Evolutionary conservation across 805 yeast species (phyloP), one percentile per base, ranked within the genome.

Genomic region (Ogataea sp.): DNA sequence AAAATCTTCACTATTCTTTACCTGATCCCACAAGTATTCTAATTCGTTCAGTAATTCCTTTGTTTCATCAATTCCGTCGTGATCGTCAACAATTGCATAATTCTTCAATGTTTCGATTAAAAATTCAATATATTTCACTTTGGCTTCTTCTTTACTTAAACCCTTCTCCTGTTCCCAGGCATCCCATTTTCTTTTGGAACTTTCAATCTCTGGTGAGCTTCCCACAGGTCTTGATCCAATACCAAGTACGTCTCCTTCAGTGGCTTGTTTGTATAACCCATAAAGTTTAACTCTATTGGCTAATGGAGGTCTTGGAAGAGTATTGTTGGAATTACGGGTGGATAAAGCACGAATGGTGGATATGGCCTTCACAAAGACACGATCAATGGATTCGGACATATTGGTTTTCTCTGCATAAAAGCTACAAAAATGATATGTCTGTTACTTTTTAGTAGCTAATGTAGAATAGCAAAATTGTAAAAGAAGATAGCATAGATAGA

Each of bases 261-360:
- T 86, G 2, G 95, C 89, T 55, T 86, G 96, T 51, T 86, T 87
- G 61, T 85, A 86, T 37, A 86, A 68, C 0, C 95, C 95, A 56
- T 86, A 86, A 4, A 86, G 67, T 46, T 69, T 70, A 42, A 81
- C 76, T 26, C 95, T 59, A 43, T 67, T 73, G 39, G 78, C 81
- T 2, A 83, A 71, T 0, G 93, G 88, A 0, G 95, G 95, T 21
- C 89, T 68, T 1, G 89, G 87, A 23, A 83, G 61, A 9, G 80
- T 64, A 14, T 79, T 79, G 43, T 74, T 68, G 33, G 77, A 75
- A 17, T 81, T 68, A 39, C 80, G 67, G 6, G 83, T 70, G 2
- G 90, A 80, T 32, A 86, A 64, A 2, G 88, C 74, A 44, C 82
- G 69, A 39, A 86, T 83, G 4, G 93, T 84, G 32, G 88, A 68